A percentile compares a stretch with the other conserved stretches of the same genome.
Conservation (phyloP, 352 stramenopile genomes). For the Globisporangium takayamanum region DNA sequence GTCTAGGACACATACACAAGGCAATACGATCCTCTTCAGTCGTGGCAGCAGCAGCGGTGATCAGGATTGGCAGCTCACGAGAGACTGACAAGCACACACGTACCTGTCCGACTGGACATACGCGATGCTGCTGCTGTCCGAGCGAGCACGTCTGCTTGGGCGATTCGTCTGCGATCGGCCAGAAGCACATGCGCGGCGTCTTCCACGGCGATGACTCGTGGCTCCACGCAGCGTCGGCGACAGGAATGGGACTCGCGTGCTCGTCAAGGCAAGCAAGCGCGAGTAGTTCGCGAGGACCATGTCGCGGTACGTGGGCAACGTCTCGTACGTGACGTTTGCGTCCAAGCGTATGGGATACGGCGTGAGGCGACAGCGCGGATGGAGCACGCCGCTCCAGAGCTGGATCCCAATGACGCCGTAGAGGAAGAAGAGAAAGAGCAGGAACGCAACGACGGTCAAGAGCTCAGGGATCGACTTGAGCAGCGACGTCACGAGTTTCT, state of each 20-base stretch:
- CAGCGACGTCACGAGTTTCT: constrained; percentile 68
- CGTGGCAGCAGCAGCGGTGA: not conserved
- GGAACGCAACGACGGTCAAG: constrained; percentile 69
- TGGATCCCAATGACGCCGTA: constrained; percentile 83
- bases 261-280: constrained; percentile 28
- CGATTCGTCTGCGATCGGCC: constrained; percentile 79
- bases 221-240: constrained; percentile 28
- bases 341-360: constrained; percentile 54
- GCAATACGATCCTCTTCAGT: too few relatives aligned
- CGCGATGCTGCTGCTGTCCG: constrained; percentile 22
- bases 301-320: constrained; percentile 26
- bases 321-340: constrained; percentile 20
- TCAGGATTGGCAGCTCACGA: not conserved
- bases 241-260: constrained; percentile 24
- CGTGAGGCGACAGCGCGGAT: constrained; percentile 62
- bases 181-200: constrained; percentile 76
- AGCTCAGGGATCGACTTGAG: constrained; percentile 74
- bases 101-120: constrained; percentile 35
- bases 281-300: constrained; percentile 30
- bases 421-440: constrained; percentile 82
- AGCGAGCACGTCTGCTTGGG: constrained; percentile 52
- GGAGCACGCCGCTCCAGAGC: constrained; percentile 66
- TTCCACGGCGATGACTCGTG: constrained; percentile 48
- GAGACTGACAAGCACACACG: not conserved
- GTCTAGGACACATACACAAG: constrained; percentile 16